A percentile compares a stretch with the other conserved stretches of the same genome.
Conservation (phyloP, 1,284 basidiomycete species). For the Ceratobasidium sp. region DNA sequence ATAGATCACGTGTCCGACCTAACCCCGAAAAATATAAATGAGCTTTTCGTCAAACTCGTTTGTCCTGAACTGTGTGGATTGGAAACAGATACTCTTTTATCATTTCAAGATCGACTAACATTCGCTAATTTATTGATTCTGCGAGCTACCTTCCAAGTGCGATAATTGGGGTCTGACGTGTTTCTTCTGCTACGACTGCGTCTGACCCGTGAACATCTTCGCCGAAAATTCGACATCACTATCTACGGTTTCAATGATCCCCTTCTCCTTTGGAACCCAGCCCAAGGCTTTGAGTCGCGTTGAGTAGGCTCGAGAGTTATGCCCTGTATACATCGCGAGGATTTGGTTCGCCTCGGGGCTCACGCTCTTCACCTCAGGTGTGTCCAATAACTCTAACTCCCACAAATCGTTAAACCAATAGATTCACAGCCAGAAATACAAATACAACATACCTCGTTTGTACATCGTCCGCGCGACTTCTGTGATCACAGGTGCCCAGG, state of each 20-base stretch:
- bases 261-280: conserved; percentile 13
- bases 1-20: too few relatives aligned
- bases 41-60: too few relatives aligned
- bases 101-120: too few relatives aligned
- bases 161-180: neutral
- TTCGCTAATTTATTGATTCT: too few relatives aligned
- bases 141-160: too few relatives aligned
- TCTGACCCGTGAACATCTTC: neutral
- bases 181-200: neutral
- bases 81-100: too few relatives aligned
- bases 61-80: too few relatives aligned
- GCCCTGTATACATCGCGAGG: neutral
- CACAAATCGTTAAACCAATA: neutral
- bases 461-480: neutral
- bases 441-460: neutral
- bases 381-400: neutral
- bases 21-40: too few relatives aligned
- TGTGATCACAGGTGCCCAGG: neutral
- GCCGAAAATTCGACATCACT: conserved; percentile 1
- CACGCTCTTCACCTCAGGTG: neutral
- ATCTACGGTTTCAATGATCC: neutral
- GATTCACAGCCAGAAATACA: neutral
- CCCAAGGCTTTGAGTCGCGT: conserved; percentile 7
- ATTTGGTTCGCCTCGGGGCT: neutral
- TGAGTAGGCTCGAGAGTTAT: conserved; percentile 4